Evolutionary conservation across 495 filamentous ascomycete genomes (phyloP).

Genomic region (Podospora pseudocomata): DNA sequence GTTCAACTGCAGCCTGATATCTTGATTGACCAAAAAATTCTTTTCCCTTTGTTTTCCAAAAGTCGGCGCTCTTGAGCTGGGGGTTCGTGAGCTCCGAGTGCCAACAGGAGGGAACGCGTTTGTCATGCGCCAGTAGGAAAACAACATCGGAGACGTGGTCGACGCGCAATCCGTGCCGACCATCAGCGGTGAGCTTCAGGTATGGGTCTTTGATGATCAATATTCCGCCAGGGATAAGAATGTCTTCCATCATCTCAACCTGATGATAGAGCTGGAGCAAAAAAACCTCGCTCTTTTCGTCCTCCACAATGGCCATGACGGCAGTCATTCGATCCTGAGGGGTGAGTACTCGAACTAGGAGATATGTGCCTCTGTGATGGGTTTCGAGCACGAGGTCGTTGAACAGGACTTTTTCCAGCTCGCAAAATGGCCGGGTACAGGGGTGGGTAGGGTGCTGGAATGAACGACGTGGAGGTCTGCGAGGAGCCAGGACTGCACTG

Average conservation of each 20-base stretch:
- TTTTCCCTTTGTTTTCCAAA: background rate
- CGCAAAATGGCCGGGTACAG: background rate
- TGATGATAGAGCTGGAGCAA: slow-evolving; percentile 45
- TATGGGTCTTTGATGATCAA: slow-evolving; percentile 54
- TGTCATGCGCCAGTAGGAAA: background rate
- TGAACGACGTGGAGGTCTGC: background rate
- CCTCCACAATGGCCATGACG: slow-evolving; percentile 45
- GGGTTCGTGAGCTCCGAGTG: background rate
- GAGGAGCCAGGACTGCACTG: background rate
- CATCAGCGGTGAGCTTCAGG: slow-evolving; percentile 39
- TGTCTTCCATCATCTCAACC: slow-evolving; percentile 19
- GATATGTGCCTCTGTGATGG: slow-evolving; percentile 45
- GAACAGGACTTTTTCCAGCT: slow-evolving; percentile 11
- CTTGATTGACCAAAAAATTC: background rate
- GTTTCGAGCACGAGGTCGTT: slow-evolving; percentile 37
- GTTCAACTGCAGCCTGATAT: background rate
- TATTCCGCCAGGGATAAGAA: slow-evolving; percentile 26
- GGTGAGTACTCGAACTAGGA: slow-evolving; percentile 40
- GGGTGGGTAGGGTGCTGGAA: background rate
- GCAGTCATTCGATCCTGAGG: slow-evolving; percentile 34
- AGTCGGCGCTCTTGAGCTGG: background rate
- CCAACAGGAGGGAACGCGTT: background rate
- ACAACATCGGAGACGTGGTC: slow-evolving; percentile 37
- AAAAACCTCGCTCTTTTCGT: slow-evolving; percentile 41
- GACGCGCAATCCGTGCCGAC: slow-evolving; percentile 44